Evolutionary conservation across 2,329 filamentous ascomycete genomes (phyloP).

Genomic region (Ceratocystis alfenasii): DNA sequence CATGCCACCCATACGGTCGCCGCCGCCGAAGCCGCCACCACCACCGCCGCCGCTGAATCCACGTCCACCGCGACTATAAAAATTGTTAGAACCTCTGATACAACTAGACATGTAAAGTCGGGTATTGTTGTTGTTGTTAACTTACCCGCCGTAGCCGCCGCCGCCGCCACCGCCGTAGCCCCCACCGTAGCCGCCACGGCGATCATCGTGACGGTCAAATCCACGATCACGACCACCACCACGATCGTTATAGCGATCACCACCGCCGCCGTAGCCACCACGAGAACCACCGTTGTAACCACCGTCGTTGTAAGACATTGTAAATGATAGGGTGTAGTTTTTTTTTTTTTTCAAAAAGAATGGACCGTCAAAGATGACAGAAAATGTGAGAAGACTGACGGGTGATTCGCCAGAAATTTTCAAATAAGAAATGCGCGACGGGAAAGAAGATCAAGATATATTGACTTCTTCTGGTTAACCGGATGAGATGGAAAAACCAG

Average conservation of each 20-base stretch:
- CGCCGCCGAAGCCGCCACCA: slow-evolving; percentile 50
- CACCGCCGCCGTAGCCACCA: slow-evolving; percentile 27
- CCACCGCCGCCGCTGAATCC: slow-evolving; percentile 29
- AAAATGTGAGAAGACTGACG: not conserved
- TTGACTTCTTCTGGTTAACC: slow-evolving; percentile 14
- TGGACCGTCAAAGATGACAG: not conserved
- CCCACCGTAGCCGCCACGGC: slow-evolving; percentile 24
- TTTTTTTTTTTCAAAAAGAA: not conserved
- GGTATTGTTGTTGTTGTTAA: slow-evolving; percentile 13
- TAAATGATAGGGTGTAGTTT: not conserved
- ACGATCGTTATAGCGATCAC: slow-evolving; percentile 33
- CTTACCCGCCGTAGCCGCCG: slow-evolving; percentile 32
- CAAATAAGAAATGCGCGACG: slow-evolving; percentile 12
- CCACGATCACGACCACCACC: slow-evolving; percentile 27
- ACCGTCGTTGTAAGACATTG: slow-evolving; percentile 37
- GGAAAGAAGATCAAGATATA: slow-evolving; percentile 8
- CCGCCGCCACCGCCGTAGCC: slow-evolving; percentile 21
- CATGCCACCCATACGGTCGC: slow-evolving; percentile 89
- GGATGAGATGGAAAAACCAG: slow-evolving; percentile 8
- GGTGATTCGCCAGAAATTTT: not conserved
- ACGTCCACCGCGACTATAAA: slow-evolving; percentile 29
- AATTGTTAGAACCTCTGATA: slow-evolving; percentile 29
- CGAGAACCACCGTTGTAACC: slow-evolving; percentile 30
- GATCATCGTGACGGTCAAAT: slow-evolving; percentile 37
- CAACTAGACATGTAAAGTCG: too few relatives aligned